Evolutionary conservation across 179 eudicot genomes (phyloP).

Genomic region (Pouteria campechiana): DNA sequence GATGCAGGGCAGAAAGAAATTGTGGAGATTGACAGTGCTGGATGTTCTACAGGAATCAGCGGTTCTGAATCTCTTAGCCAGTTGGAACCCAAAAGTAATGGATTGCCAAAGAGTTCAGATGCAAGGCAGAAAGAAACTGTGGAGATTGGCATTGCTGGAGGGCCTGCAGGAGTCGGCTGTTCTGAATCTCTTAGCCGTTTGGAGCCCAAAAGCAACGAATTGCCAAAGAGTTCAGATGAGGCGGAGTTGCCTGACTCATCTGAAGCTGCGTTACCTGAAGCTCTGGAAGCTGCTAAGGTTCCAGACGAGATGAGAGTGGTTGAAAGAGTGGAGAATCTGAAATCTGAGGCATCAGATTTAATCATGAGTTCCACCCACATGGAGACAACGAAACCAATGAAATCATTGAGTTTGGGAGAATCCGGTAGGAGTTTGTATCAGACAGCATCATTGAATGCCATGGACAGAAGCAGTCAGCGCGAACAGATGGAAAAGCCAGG

Average conservation of each 20-base stretch:
- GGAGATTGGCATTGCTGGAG: conserved; percentile 3
- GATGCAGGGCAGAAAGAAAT: conserved; percentile 4
- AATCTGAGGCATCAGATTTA: no score
- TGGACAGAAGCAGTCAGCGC: no score
- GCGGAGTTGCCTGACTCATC: not conserved
- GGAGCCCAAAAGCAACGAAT: no score
- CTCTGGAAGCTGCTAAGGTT: not conserved
- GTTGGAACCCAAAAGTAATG: no score
- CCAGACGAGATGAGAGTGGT: not conserved
- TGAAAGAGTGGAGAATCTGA: not conserved
- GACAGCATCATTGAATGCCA: no score
- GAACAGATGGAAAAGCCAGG: no score
- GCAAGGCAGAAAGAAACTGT: conserved; percentile 6
- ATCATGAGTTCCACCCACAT: no score
- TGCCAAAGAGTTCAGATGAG: not conserved
- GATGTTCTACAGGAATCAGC: conserved; percentile 3
- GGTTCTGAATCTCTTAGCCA: not conserved
- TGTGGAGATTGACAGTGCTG: conserved; percentile 6
- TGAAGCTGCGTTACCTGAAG: conserved; percentile 4
- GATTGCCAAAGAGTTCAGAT: not conserved
- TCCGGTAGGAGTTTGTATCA: no score
- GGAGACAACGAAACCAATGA: no score
- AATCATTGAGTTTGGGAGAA: no score
- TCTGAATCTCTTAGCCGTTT: no score
- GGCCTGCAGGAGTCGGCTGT: conserved; percentile 1